Evolutionary conservation across 148 eudicot species (phyloP).

Genomic region (Cornus suecica): DNA sequence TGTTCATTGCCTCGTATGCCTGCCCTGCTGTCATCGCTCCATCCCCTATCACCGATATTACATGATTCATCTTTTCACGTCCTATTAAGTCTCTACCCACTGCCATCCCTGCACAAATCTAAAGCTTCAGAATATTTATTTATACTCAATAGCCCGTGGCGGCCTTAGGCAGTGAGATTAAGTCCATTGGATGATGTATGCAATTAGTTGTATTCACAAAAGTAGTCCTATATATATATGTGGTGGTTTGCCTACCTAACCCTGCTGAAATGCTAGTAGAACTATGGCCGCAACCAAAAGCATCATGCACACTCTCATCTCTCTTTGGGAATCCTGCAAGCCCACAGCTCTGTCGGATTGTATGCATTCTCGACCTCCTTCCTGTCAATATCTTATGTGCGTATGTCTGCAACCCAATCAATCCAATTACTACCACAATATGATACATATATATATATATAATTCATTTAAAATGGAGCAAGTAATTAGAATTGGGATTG

Average conservation of each 20-base stretch:
- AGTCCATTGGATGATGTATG: too few species aligned
- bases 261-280: constrained; percentile 43
- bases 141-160: too few species aligned
- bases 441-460: not conserved
- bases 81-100: constrained; percentile 39
- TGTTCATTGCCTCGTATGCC: constrained; percentile 45
- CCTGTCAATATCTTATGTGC: constrained; percentile 38
- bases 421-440: not conserved
- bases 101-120: constrained; percentile 32
- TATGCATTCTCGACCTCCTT: constrained; percentile 30
- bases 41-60: constrained; percentile 40
- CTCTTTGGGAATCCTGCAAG: constrained; percentile 36
- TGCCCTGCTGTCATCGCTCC: constrained; percentile 56
- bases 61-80: constrained; percentile 32
- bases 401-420: constrained; percentile 23
- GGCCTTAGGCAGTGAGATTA: too few species aligned
- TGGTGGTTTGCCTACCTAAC: constrained; percentile 12
- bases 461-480: not conserved
- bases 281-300: constrained; percentile 40
- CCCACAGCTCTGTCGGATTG: constrained; percentile 34
- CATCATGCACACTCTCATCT: constrained; percentile 36
- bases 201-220: too few species aligned
- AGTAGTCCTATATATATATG: too few species aligned
- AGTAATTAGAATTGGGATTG: not conserved
- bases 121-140: too few species aligned